These are phyloP conservation scores for Begonia masoniana DNA, from an alignment of 306 rosid genomes.

Conservation along the genomic window DNA sequence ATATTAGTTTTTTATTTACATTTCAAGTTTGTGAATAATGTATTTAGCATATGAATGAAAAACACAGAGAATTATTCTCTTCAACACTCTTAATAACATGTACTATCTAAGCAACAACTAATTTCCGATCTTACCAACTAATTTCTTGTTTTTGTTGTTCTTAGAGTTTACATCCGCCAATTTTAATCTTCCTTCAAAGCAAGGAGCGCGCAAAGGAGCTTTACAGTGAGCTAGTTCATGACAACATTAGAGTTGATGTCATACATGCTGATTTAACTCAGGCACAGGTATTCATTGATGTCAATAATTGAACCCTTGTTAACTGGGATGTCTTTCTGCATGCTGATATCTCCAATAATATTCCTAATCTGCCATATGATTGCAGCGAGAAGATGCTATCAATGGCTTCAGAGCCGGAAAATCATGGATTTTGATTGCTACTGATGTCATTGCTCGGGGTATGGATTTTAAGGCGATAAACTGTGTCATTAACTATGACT, in stretches of 20 bases:
- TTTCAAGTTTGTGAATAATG: no score
- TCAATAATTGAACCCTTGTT: no score
- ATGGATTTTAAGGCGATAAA: constrained; percentile 94
- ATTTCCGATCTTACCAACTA: constrained; percentile 11
- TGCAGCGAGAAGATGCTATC: constrained; percentile 80
- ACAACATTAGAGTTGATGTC: constrained; percentile 63
- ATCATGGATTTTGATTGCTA: constrained; percentile 94
- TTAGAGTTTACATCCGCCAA: constrained; percentile 85
- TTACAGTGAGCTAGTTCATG: constrained; percentile 56
- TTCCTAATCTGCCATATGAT: no score
- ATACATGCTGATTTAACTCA: constrained; percentile 86
- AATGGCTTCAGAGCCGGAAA: constrained; percentile 88
- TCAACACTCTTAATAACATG: no score
- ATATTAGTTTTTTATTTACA: no score
- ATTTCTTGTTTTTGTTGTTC: constrained; percentile 9
- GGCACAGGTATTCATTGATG: constrained; percentile 39
- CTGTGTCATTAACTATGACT: constrained; percentile 85
- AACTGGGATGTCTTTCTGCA: no score
- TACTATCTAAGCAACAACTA: no score
- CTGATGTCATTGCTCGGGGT: constrained; percentile 94
- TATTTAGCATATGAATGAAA: no score
- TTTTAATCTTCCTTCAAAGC: constrained; percentile 83
- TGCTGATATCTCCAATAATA: no score
- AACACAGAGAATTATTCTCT: no score
- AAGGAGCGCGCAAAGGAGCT: constrained; percentile 96